These are phyloP conservation scores for Luffa acutangula DNA, from an alignment of 306 rosid species.

Conservation along the genomic window DNA sequence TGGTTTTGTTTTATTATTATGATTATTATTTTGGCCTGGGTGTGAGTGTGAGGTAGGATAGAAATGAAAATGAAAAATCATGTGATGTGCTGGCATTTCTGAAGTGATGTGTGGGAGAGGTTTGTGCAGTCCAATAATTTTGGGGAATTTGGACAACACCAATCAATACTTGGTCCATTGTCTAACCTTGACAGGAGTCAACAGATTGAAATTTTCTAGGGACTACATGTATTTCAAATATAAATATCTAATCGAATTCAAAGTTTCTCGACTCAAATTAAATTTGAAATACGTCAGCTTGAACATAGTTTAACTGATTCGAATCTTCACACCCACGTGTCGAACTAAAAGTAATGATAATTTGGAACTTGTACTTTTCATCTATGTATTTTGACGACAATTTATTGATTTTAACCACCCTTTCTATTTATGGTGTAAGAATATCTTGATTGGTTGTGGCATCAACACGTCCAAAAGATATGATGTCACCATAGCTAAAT, in stretches of 20 bases:
- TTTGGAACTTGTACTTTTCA: no score
- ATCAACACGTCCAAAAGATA: no score
- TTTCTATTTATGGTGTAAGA: no score
- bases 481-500: no score
- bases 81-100: background rate
- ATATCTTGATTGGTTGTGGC: no score
- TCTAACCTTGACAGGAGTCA: background rate
- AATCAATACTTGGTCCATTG: background rate
- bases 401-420: no score
- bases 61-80: constrained; percentile 1
- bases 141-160: background rate
- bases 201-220: background rate
- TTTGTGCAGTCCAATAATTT: background rate
- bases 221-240: background rate
- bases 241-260: background rate
- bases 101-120: background rate
- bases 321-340: no score
- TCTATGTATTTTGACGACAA: no score
- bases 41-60: background rate
- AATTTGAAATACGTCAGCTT: no score
- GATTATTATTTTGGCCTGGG: background rate
- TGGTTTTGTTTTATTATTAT: background rate
- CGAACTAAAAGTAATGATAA: no score
- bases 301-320: no score
- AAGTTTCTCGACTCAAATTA: background rate